Evolutionary conservation across 2,329 filamentous ascomycete species (phyloP), one percentile per base, ranked within the genome.

Genomic region (Tolypocladium tropicale): DNA sequence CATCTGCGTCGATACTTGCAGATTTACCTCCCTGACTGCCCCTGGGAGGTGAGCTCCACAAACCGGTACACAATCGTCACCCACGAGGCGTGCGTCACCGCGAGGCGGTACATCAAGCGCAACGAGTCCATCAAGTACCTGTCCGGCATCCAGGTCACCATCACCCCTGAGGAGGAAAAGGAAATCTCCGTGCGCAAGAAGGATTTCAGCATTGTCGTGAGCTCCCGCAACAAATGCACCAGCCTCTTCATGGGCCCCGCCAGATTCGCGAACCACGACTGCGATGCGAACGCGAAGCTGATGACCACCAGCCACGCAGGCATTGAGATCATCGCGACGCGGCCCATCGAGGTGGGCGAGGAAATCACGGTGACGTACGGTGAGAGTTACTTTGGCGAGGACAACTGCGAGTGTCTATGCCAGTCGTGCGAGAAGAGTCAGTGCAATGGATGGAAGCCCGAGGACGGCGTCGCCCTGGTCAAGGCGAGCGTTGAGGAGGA

Each of bases 291-390:
- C 74, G 92, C 92, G 10, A 83, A 86, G 66, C 80, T 99, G 49
- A 86, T 89, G 63, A 96, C 90, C 37, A 88, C 84, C 37, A 90
- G 91, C 50, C 83, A 86, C 56, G 85, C 92, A 57, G 90, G 90
- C 37, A 96, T 99, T 75, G 89, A 95, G 66, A 92, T 99, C 56
- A 83, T 95, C 53, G 90, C 94, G 3, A 83, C 85, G 36, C 84
- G 85, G 61, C 81, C 92, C 57, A 97, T 99, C 59, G 82, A 87
- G 12, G 77, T 88, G 1, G 94, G 92, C 4, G 92, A 99, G 58
- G 94, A 99, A 70, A 95, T 99, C 58, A 99, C 94, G 0, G 94
- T 99, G 0, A 93, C 88, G 0, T 99, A 99, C 65, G 91, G 93
- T 28, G 91, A 95, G 21, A 91, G 90, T 67, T 99, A 99, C 70